Evolutionary conservation across 805 yeast genomes (phyloP), one percentile per base, ranked within the genome.

Genomic region (Hanseniaspora lachancei): DNA sequence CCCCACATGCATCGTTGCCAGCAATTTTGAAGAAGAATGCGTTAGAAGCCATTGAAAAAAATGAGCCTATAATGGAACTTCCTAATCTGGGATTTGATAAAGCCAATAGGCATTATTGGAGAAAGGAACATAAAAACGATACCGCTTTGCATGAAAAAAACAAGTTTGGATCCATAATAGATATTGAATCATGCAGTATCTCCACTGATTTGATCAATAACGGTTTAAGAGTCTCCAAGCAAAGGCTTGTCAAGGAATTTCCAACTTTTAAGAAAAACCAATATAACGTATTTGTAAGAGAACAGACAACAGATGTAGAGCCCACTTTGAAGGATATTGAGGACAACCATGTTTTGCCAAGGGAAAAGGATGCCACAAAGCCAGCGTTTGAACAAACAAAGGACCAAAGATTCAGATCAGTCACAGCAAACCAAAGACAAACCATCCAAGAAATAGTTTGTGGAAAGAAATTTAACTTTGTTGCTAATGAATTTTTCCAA

Each of bases 401-500:
- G 2, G 68, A 64, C 55, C 60, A 58, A 6, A 63, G 60, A 10
- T 72, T 76, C 56, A 83, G 84, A 63, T 80, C 89, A 0, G 87
- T 93, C 68, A 88, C 83, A 15, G 87, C 95, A 0, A 77, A 85
- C 57, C 70, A 86, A 35, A 81, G 89, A 66, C 86, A 82, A 58
- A 80, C 86, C 52, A 93, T 91, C 54, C 79, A 80, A 9, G 97
- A 89, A 65, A 78, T 77, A 62, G 77, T 85, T 46, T 77, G 79
- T 58, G 95, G 91, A 1, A 80, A 76, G 68, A 77, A 81, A 51
- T 93, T 93, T 69, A 82, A 86, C 64, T 93, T 87, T 68, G 82
- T 89, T 35, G 97, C 97, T 0, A 95, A 96, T 56, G 96, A 89
- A 67, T 93, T 93, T 66, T 93, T 93, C 75, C 98, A 91, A 70